Evolutionary conservation across 2,329 filamentous ascomycete genomes (phyloP), one percentile per base, ranked within the genome.

Genomic region (Colletotrichum sp.): DNA sequence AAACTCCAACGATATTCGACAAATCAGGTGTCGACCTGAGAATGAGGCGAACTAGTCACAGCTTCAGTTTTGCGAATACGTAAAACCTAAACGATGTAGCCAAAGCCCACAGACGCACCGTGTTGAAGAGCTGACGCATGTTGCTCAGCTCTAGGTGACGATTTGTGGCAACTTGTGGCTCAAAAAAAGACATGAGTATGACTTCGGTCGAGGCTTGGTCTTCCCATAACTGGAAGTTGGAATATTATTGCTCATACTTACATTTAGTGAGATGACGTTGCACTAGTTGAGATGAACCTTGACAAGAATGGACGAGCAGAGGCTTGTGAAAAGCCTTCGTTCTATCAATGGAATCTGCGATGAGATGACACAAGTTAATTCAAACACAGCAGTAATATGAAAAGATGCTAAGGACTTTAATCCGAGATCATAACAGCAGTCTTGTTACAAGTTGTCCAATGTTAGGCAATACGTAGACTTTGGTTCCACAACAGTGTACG

Each of bases 151-250:
- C 9, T n/a, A 12, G 9, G 39, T n/a, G 39, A n/a, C 18, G 39
- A 49, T 49, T 52, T 52, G n/a, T 52, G 44, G 44, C 44, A 1
- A 52, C 10, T 52, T 52, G 44, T 10, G 10, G 44, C 44, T 52
- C n/a, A 52, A 5, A 21, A 49, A 13, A 5, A 52, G 44, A 21
- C n/a, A 13, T 13, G 4, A 21, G 6, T n/a, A 13, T 5, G 8
- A 52, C n/a, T 21, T 52, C 44, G n/a, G 44, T 5, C 2, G n/a
- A 52, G n/a, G 44, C 44, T 13, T 52, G 6, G 10, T 52, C 0
- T 1, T 24, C 44, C 1, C 6, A 24, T 21, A 0, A 24, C 6
- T 7, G 10, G 10, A 52, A 13, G 12, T 12, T 52, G n/a, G 0
- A 49, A 21, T 13, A 8, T 1, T 0, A 52, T 21, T 13, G 6